Conservation (phyloP, 2,329 filamentous ascomycete species). For the Fusarium sp. region DNA sequence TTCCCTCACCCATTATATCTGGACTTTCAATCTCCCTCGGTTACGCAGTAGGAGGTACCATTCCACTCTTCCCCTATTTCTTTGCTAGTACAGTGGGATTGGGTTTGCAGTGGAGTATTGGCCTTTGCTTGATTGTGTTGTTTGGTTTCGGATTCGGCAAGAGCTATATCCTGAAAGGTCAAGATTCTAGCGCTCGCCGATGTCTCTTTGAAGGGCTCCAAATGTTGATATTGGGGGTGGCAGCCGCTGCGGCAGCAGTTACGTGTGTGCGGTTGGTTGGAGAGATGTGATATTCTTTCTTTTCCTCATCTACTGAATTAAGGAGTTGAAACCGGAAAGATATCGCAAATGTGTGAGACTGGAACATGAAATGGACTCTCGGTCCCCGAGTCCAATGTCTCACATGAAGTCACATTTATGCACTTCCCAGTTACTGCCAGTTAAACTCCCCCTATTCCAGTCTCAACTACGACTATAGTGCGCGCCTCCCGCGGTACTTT, state of each 20-base stretch:
- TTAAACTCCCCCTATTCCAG: neutral
- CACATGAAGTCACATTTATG: neutral
- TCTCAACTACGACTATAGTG: neutral
- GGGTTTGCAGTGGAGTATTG: constrained; percentile 64
- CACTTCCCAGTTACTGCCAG: neutral
- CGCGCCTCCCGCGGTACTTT: neutral
- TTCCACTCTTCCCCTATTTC: constrained; percentile 72
- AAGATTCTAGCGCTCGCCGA: constrained; percentile 7
- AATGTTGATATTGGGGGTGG: constrained; percentile 48
- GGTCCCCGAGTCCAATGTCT: neutral
- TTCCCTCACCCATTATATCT: constrained; percentile 55
- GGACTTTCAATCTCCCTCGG: constrained; percentile 70
- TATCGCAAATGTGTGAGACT: neutral
- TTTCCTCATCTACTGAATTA: too few relatives aligned
- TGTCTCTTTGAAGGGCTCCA: constrained; percentile 47
- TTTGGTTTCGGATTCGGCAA: constrained; percentile 69
- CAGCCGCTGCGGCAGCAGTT: constrained; percentile 47
- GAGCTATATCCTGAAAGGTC: constrained; percentile 52
- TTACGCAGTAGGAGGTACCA: constrained; percentile 71
- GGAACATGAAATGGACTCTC: too few relatives aligned
- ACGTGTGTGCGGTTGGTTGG: constrained; percentile 44
- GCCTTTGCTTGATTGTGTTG: constrained; percentile 63
- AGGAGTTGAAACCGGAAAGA: neutral
- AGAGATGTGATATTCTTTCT: neutral
- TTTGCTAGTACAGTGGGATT: constrained; percentile 53